These are phyloP conservation scores for Populus pruinosa DNA, from an alignment of 345 rosid genomes.

Conservation along the genomic window DNA sequence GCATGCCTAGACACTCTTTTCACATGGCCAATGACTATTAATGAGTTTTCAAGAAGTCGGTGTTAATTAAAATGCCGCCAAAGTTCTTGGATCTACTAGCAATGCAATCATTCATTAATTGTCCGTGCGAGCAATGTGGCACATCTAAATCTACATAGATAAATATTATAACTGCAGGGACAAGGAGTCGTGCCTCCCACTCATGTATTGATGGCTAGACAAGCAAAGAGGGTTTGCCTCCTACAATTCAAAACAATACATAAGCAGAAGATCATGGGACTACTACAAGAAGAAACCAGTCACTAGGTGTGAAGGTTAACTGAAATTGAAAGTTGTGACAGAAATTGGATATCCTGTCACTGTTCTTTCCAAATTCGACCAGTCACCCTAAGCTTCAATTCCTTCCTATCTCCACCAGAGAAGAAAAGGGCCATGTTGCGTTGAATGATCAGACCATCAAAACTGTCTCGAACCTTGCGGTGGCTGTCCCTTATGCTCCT, in stretches of 20 bases:
- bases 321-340: neutral
- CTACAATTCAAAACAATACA: slow-evolving; percentile 27
- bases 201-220: slow-evolving; percentile 34
- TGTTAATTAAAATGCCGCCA: too few species aligned
- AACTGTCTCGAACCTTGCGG: slow-evolving; percentile 74
- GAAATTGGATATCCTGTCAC: slow-evolving; percentile 16
- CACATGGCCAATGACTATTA: too few species aligned
- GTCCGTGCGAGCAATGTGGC: neutral
- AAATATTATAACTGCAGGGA: slow-evolving; percentile 12
- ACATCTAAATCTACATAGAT: slow-evolving; percentile 3
- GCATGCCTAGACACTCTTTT: too few species aligned
- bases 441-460: slow-evolving; percentile 74
- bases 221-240: slow-evolving; percentile 61
- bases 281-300: slow-evolving; percentile 13
- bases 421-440: slow-evolving; percentile 80
- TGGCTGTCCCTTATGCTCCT: slow-evolving; percentile 79
- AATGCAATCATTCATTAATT: neutral
- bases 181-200: slow-evolving; percentile 16
- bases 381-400: slow-evolving; percentile 72
- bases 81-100: neutral
- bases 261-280: slow-evolving; percentile 18
- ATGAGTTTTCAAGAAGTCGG: too few species aligned
- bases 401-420: slow-evolving; percentile 77
- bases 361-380: slow-evolving; percentile 88
- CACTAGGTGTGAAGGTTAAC: slow-evolving; percentile 9